Conservation (phyloP, 257 asterid genomes). For the Capsicum pubescens region DNA sequence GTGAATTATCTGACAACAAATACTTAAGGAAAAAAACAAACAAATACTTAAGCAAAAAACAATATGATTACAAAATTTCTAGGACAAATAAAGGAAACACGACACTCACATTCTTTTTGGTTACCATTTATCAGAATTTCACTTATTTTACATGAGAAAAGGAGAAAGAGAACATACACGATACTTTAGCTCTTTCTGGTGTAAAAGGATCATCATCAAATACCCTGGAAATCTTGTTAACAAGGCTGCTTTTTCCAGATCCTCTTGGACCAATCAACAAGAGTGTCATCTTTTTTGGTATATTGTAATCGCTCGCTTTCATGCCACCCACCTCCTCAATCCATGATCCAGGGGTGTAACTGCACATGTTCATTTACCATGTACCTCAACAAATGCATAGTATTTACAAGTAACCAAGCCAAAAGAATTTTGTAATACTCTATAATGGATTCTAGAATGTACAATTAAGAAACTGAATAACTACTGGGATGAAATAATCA, state of each 20-base stretch:
- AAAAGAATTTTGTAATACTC: neutral
- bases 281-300: slow-evolving; percentile 59
- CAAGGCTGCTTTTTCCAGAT: slow-evolving; percentile 90
- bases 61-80: neutral
- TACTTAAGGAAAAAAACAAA: neutral
- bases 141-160: slow-evolving; percentile 10
- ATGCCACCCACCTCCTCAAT: slow-evolving; percentile 48
- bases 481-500: neutral
- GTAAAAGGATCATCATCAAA: slow-evolving; percentile 50
- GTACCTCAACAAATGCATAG: neutral
- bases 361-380: slow-evolving; percentile 38
- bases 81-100: neutral
- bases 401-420: neutral
- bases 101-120: neutral
- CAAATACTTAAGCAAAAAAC: neutral
- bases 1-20: slow-evolving; percentile 19
- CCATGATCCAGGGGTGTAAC: slow-evolving; percentile 83
- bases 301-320: slow-evolving; percentile 36
- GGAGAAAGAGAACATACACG: slow-evolving; percentile 46
- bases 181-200: slow-evolving; percentile 80
- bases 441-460: neutral
- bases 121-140: neutral
- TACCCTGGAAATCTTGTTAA: slow-evolving; percentile 67
- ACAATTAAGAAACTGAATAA: neutral
- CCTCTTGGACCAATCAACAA: slow-evolving; percentile 75